Percentiles rank a stretch among this genome's conserved stretches.
Evolutionary conservation across 1,139 yeast species (phyloP).

Genomic region (Candida sp.): DNA sequence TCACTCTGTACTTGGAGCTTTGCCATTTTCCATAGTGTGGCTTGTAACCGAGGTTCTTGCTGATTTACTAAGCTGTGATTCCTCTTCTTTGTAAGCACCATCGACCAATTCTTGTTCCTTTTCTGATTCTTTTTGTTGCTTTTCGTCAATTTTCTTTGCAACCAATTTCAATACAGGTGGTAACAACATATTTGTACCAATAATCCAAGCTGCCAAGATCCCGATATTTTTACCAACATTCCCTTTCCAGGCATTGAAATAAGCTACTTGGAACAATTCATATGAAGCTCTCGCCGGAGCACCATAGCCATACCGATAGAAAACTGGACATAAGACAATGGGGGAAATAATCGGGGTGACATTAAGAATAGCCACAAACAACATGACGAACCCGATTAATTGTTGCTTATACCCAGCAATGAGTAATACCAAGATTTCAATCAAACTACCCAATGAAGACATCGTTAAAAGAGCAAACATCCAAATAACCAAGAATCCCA

Average conservation of each 20-base stretch:
- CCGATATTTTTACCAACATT: constrained; percentile 46
- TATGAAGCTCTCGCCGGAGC: constrained; percentile 49
- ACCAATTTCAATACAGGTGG: constrained; percentile 36
- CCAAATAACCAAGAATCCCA: constrained; percentile 53
- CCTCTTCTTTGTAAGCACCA: neutral
- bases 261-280: constrained; percentile 43
- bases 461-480: constrained; percentile 39
- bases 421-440: constrained; percentile 40
- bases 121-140: constrained; percentile 5
- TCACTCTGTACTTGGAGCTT: neutral
- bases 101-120: neutral
- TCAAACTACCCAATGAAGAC: constrained; percentile 50
- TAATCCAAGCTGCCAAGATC: constrained; percentile 46
- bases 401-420: constrained; percentile 38
- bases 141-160: constrained; percentile 14
- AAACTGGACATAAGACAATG: constrained; percentile 39
- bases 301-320: constrained; percentile 51
- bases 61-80: neutral
- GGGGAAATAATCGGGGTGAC: constrained; percentile 49
- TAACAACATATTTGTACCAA: constrained; percentile 28
- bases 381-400: constrained; percentile 45
- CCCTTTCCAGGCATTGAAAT: constrained; percentile 44
- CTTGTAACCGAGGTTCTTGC: neutral
- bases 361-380: constrained; percentile 41
- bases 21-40: neutral